These are phyloP conservation scores for Seiridium cupressi DNA, from an alignment of 2,329 filamentous ascomycete genomes.

Conservation along the genomic window DNA sequence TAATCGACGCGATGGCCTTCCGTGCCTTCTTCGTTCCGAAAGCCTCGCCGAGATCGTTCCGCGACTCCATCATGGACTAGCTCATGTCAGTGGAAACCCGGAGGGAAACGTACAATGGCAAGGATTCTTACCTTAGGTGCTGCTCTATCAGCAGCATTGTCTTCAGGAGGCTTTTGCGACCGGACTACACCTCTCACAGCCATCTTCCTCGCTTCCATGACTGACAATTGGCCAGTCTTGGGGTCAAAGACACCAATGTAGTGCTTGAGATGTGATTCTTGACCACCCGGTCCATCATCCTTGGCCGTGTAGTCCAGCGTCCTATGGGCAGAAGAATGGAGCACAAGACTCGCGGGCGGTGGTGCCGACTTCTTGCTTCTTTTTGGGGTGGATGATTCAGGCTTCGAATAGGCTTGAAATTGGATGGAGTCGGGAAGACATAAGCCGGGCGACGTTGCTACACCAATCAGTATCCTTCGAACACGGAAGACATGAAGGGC, in stretches of 20 bases:
- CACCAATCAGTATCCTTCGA: not conserved
- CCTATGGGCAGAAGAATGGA: conserved; percentile 56
- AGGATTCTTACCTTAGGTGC: conserved; percentile 32
- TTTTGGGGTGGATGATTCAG: conserved; percentile 27
- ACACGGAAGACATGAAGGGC: too few relatives aligned
- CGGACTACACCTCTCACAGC: conserved; percentile 56
- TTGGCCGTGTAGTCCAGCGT: conserved; percentile 60
- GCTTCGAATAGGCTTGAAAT: conserved; percentile 49
- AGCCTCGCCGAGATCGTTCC: conserved; percentile 69
- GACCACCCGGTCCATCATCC: conserved; percentile 43
- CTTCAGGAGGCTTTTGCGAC: conserved; percentile 49
- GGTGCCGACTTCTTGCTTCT: conserved; percentile 37
- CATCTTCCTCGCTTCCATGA: conserved; percentile 65
- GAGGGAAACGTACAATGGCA: not conserved
- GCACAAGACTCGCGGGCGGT: conserved; percentile 46
- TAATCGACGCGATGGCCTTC: conserved; percentile 61
- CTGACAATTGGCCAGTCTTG: conserved; percentile 54
- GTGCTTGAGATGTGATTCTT: conserved; percentile 52
- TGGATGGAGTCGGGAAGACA: conserved; percentile 31
- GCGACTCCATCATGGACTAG: conserved; percentile 59
- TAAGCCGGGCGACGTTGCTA: conserved; percentile 41
- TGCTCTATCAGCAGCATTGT: conserved; percentile 38
- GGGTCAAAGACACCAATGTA: conserved; percentile 66
- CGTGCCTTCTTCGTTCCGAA: conserved; percentile 86
- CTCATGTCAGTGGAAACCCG: conserved; percentile 17